A percentile compares a stretch with the other conserved stretches of the same genome.
Conservation (phyloP, 2,329 filamentous ascomycete genomes). For the Paraconiothyrium sp. region DNA sequence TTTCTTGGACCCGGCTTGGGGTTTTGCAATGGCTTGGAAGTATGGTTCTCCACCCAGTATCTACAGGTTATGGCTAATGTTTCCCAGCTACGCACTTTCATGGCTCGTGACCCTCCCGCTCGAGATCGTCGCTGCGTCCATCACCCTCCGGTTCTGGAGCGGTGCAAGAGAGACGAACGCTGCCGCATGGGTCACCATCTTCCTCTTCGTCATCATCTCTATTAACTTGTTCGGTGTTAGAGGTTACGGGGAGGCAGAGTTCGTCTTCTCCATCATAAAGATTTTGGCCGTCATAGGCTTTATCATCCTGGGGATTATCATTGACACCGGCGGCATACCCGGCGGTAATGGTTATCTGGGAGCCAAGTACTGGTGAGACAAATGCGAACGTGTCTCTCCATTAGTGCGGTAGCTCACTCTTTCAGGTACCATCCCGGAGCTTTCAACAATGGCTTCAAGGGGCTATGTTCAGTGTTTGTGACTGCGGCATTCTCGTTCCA, state of each 20-base stretch:
- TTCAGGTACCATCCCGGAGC: conserved; percentile 71
- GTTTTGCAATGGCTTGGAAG: conserved; percentile 23
- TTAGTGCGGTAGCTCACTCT: conserved; percentile 11
- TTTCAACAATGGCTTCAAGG: conserved; percentile 81
- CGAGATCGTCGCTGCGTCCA: conserved; percentile 83
- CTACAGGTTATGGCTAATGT: conserved; percentile 9
- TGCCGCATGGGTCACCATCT: conserved; percentile 78
- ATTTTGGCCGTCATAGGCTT: conserved; percentile 84
- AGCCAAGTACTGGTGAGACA: conserved; percentile 71
- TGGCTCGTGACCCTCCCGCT: conserved; percentile 83
- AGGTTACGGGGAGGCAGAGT: conserved; percentile 87
- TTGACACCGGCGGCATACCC: conserved; percentile 75
- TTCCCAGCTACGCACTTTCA: conserved; percentile 78
- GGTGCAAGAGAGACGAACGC: conserved; percentile 54
- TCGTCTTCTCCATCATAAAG: conserved; percentile 84
- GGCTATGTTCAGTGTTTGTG: conserved; percentile 77
- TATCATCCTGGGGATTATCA: conserved; percentile 82
- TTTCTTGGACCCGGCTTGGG: conserved; percentile 87
- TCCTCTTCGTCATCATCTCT: conserved; percentile 71
- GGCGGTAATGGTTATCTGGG: conserved; percentile 76
- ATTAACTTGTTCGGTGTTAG: conserved; percentile 90
- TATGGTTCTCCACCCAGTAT: neutral
- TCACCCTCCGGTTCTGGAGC: conserved; percentile 86
- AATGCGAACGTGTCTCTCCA: neutral
- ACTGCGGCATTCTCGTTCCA: conserved; percentile 77